Conservation (phyloP, 345 rosid species). For the Chamaenerion angustifolium region DNA sequence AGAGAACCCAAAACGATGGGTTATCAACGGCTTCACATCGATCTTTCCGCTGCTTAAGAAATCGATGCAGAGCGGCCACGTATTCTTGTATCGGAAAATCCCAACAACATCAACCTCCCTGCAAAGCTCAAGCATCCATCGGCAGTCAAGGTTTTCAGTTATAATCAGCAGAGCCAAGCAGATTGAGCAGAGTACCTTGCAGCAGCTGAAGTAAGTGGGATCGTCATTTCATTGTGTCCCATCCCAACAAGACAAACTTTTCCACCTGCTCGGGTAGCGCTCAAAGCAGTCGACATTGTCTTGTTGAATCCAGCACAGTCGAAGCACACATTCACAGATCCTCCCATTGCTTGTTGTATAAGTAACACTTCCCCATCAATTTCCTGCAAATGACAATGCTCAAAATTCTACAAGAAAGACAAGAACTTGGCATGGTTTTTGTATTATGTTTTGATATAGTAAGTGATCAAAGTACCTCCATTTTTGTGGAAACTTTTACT, state of each 20-base stretch:
- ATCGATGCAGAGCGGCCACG: conserved; percentile 85
- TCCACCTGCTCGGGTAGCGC: conserved; percentile 70
- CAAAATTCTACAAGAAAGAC: background rate
- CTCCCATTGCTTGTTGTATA: conserved; percentile 49
- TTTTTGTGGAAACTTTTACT: conserved; percentile 49
- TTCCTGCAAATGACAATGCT: conserved; percentile 28
- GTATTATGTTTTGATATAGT: too few relatives aligned
- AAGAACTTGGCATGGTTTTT: background rate
- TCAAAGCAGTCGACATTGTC: conserved; percentile 75
- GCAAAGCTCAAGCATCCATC: background rate
- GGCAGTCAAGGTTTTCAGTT: too few relatives aligned
- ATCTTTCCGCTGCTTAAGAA: conserved; percentile 64
- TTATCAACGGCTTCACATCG: conserved; percentile 75
- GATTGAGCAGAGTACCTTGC: conserved; percentile 35
- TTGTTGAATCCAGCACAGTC: conserved; percentile 86
- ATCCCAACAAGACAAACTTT: conserved; percentile 87
- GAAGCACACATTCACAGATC: conserved; percentile 53
- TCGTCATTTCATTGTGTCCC: conserved; percentile 65
- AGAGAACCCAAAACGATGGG: conserved; percentile 76
- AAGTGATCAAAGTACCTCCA: conserved; percentile 32
- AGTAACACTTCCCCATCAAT: conserved; percentile 44
- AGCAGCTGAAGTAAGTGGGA: conserved; percentile 81
- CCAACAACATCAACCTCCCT: conserved; percentile 91
- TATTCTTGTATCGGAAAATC: conserved; percentile 62
- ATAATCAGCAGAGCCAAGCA: background rate